Evolutionary conservation across 2,329 filamentous ascomycete species (phyloP), one percentile per base, ranked within the genome.

Genomic region (Microthyrium microscopicum): DNA sequence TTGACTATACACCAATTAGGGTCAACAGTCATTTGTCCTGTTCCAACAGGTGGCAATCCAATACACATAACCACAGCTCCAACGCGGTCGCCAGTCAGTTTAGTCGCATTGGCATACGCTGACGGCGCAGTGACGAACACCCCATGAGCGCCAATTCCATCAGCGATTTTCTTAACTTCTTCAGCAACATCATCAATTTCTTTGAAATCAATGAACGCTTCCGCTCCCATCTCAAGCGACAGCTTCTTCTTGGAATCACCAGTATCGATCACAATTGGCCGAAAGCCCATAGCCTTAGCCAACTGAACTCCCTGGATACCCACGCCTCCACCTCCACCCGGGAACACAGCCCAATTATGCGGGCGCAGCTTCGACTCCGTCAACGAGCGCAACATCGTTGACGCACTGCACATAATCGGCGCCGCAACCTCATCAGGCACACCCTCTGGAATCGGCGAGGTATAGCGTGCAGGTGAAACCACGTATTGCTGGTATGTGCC

Each of bases 401-500:
- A 62, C 0, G 64, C 66, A 27, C 55, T 61, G 47, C 66, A 70
- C 62, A 70, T 68, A 33, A 70, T 58, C 1, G 66, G 67, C 1
- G 57, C 70, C 3, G 68, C 66, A 9, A 64, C 42, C 39, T 64
- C 60, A 39, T 70, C 67, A 0, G 53, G 48, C 1, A 73, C 60
- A 1, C 61, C 65, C 21, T 71, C 63, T 0, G 68, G 69, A 36
- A 73, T 70, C 15, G 59, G 54, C 0, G 58, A 59, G 0, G 65
- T 65, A 42, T 70, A 70, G 25, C 56, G 56, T 11, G 66, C 68
- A 1, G 70, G 68, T 1, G 60, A 63, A 9, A 61, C 55, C 25
- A 73, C 51, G 45, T 74, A 75, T 46, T 74, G 65, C 48, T 70
- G 64, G 46, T 71, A 74, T 1, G 65, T 65, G 1, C 68, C 61